Evolutionary conservation across 768 basidiomycete species (phyloP).

Genomic region (Trametopsis cervina): DNA sequence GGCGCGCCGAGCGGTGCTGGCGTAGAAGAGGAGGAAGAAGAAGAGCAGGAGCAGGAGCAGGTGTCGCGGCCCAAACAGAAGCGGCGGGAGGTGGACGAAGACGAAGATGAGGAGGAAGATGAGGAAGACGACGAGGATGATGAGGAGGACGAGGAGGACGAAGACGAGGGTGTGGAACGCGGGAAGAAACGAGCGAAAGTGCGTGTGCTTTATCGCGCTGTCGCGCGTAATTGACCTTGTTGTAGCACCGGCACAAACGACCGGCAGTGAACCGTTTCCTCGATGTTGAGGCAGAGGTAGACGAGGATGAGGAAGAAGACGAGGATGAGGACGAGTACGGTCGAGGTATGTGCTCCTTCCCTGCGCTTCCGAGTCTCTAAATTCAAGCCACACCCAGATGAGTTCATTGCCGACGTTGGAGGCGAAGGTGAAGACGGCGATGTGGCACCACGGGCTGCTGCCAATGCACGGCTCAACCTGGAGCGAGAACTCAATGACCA

Average conservation of each 20-base stretch:
- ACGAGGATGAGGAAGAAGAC: slow-evolving; percentile 94
- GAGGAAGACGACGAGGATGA: slow-evolving; percentile 38
- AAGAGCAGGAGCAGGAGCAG: slow-evolving; percentile 29
- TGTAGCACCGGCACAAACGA: slow-evolving; percentile 61
- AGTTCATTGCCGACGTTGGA: slow-evolving; percentile 59
- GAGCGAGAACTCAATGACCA: slow-evolving; percentile 70
- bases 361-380: slow-evolving; percentile 24
- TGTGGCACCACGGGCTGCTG: slow-evolving; percentile 38
- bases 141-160: slow-evolving; percentile 42
- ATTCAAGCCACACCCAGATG: slow-evolving; percentile 34
- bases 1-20: slow-evolving; percentile 16
- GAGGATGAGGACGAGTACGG: slow-evolving; percentile 79
- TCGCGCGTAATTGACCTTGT: slow-evolving; percentile 1
- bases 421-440: slow-evolving; percentile 64
- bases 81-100: slow-evolving; percentile 33
- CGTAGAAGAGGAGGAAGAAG: slow-evolving; percentile 15
- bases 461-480: slow-evolving; percentile 65
- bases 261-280: slow-evolving; percentile 73
- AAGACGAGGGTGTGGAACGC: slow-evolving; percentile 37
- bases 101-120: slow-evolving; percentile 33
- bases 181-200: slow-evolving; percentile 62
- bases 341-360: slow-evolving; percentile 27
- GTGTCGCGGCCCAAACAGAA: slow-evolving; percentile 32
- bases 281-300: slow-evolving; percentile 94
- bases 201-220: slow-evolving; percentile 11